These are phyloP conservation scores for Melanogaster broomeanus DNA, from an alignment of 768 basidiomycete genomes.

Conservation along the genomic window DNA sequence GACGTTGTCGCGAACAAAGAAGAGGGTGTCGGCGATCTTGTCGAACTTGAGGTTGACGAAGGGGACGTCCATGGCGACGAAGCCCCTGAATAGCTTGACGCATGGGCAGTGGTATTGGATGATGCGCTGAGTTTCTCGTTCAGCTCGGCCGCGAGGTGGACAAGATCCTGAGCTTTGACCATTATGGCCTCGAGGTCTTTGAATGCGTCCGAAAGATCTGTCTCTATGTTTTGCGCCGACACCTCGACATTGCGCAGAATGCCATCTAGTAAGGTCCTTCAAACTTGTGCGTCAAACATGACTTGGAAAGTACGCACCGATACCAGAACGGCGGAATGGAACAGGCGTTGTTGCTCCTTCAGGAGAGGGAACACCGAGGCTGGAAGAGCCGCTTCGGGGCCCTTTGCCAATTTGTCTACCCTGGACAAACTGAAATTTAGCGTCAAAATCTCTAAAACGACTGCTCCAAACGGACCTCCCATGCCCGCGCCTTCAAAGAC, in stretches of 20 bases:
- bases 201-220: slow-evolving; percentile 73
- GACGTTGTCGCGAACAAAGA: slow-evolving; percentile 27
- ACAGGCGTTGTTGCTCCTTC: slow-evolving; percentile 15
- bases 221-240: slow-evolving; percentile 61
- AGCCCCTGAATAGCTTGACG: slow-evolving; percentile 2
- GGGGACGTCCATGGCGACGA: slow-evolving; percentile 17
- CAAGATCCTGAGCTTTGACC: slow-evolving; percentile 92
- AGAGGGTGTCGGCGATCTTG: slow-evolving; percentile 19
- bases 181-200: slow-evolving; percentile 88
- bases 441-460: not conserved
- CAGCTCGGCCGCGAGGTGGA: slow-evolving; percentile 83
- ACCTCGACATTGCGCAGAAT: slow-evolving; percentile 78
- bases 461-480: slow-evolving; percentile 55
- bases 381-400: slow-evolving; percentile 20
- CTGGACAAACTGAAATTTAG: slow-evolving; percentile 14
- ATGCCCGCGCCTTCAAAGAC: slow-evolving; percentile 67
- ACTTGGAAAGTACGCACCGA: slow-evolving; percentile 20
- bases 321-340: slow-evolving; percentile 25
- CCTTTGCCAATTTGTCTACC: slow-evolving; percentile 31
- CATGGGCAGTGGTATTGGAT: slow-evolving; percentile 16
- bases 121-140: slow-evolving; percentile 74
- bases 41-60: slow-evolving; percentile 19
- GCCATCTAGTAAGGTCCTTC: slow-evolving; percentile 55
- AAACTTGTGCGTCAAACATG: not conserved
- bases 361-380: slow-evolving; percentile 18